A percentile compares a stretch with the other conserved stretches of the same genome.
These are phyloP conservation scores for Phytomonas francai DNA, from an alignment of 208 protist species.

Conservation along the genomic window DNA sequence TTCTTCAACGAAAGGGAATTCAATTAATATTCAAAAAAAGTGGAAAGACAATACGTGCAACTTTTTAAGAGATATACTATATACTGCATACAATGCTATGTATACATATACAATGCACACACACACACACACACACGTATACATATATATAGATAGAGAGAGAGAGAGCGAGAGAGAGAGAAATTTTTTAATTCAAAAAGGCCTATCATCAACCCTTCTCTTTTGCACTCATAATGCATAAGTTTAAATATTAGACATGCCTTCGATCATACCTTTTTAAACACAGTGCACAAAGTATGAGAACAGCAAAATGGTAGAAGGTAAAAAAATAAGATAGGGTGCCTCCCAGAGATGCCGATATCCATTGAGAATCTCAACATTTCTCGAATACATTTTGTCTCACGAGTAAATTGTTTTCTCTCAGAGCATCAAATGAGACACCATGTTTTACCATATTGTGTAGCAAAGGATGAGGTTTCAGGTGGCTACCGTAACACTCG, in stretches of 20 bases:
- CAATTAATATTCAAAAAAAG: background rate
- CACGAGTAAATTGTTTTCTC: conserved; percentile 9
- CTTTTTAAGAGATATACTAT: background rate
- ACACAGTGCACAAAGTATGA: background rate
- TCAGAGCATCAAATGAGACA: background rate
- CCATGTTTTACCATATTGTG: conserved; percentile 26
- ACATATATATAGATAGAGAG: background rate
- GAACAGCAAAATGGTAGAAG: background rate
- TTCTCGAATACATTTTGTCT: background rate
- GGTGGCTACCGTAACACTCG: conserved; percentile 26
- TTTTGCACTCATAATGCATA: background rate
- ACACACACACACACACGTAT: background rate
- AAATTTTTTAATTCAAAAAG: background rate
- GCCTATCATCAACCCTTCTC: background rate
- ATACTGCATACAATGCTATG: background rate
- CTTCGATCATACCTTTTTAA: background rate
- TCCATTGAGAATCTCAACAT: background rate
- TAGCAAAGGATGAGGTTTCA: conserved; percentile 55
- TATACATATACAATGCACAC: background rate
- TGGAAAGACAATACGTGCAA: background rate
- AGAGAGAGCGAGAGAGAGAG: background rate
- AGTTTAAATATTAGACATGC: background rate
- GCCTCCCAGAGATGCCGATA: background rate
- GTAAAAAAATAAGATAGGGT: background rate
- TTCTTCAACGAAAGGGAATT: background rate